These are phyloP conservation scores for Rosellinia necatrix DNA, from an alignment of 2,329 filamentous ascomycete species.

Conservation along the genomic window DNA sequence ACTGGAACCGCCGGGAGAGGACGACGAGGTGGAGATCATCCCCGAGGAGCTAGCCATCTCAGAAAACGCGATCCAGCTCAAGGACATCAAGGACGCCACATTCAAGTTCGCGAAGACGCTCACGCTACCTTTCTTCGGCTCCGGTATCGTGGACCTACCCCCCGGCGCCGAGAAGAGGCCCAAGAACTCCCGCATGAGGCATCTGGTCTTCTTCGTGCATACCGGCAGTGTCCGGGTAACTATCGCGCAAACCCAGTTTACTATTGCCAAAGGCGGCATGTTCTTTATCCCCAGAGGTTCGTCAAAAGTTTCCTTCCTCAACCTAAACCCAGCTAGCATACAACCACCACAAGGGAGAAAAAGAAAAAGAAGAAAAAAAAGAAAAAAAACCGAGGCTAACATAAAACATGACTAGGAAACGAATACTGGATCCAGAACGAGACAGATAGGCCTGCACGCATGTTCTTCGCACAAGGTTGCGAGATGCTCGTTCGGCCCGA, in stretches of 20 bases:
- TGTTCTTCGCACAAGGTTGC: constrained; percentile 94
- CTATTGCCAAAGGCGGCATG: constrained; percentile 83
- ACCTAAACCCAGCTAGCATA: too few species aligned
- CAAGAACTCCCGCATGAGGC: constrained; percentile 95
- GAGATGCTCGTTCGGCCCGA: constrained; percentile 46
- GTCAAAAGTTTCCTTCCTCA: constrained; percentile 40
- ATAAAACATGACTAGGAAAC: constrained; percentile 66
- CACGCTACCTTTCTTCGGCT: constrained; percentile 82
- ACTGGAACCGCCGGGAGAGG: constrained; percentile 55
- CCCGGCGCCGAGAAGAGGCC: constrained; percentile 81
- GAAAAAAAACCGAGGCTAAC: too few species aligned
- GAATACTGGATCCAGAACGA: constrained; percentile 91
- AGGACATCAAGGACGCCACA: constrained; percentile 65
- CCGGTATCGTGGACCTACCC: constrained; percentile 86
- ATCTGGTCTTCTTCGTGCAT: constrained; percentile 94
- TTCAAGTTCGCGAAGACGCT: constrained; percentile 92
- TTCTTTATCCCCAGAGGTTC: constrained; percentile 95
- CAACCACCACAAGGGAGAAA: too few species aligned
- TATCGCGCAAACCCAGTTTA: constrained; percentile 75
- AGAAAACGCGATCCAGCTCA: constrained; percentile 59
- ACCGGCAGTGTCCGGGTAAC: constrained; percentile 80
- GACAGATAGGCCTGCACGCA: constrained; percentile 69
- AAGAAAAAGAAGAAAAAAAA: too few species aligned
- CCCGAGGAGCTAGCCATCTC: constrained; percentile 63
- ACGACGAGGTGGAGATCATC: constrained; percentile 58